Percentiles rank a stretch among this genome's conserved stretches.
phyloP scores from a whole-genome alignment of 2,329 filamentous ascomycete species.

The Calonectria pseudoturangicola region DNA sequence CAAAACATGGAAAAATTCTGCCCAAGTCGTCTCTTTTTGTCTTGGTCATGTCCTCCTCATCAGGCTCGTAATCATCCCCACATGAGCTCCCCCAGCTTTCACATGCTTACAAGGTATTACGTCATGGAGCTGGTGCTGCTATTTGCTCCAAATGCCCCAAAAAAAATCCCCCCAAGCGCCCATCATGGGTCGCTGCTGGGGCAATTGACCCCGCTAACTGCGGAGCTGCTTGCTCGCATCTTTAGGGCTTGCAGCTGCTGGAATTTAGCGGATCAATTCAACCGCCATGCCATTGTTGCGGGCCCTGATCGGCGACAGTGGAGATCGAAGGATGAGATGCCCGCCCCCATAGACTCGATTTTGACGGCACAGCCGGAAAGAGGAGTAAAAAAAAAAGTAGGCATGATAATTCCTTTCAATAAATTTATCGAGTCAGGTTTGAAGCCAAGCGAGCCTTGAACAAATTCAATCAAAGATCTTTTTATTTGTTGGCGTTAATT shows the following conservation, averaged over 20 bases:
- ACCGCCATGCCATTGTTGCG: slow-evolving; percentile 6
- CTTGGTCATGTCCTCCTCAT: slow-evolving; percentile 31
- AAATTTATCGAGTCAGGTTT: neutral
- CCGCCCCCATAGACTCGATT: neutral
- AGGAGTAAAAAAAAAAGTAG: neutral
- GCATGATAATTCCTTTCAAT: neutral
- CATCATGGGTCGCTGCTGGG: slow-evolving; percentile 1
- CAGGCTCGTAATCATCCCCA: slow-evolving; percentile 30
- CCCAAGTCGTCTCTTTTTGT: neutral
- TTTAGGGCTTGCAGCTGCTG: slow-evolving; percentile 30
- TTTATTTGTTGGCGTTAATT: neutral
- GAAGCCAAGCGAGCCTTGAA: slow-evolving; percentile 19
- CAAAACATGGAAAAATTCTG: neutral
- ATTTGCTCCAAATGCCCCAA: slow-evolving; percentile 1
- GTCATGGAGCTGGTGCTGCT: slow-evolving; percentile 30
- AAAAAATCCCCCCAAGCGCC: slow-evolving; percentile 24
- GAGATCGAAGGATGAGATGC: neutral
- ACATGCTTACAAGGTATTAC: slow-evolving; percentile 42
- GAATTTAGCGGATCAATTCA: slow-evolving; percentile 24
- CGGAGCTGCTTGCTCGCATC: slow-evolving; percentile 13
- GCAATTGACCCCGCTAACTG: slow-evolving; percentile 23
- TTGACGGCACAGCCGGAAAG: neutral
- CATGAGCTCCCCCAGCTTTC: slow-evolving; percentile 34
- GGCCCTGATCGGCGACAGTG: slow-evolving; percentile 17
- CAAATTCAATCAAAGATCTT: neutral